Percentiles rank a stretch among this genome's conserved stretches.
These are phyloP conservation scores for Penicillium roqueforti DNA, from an alignment of 495 filamentous ascomycete species.

Conservation along the genomic window DNA sequence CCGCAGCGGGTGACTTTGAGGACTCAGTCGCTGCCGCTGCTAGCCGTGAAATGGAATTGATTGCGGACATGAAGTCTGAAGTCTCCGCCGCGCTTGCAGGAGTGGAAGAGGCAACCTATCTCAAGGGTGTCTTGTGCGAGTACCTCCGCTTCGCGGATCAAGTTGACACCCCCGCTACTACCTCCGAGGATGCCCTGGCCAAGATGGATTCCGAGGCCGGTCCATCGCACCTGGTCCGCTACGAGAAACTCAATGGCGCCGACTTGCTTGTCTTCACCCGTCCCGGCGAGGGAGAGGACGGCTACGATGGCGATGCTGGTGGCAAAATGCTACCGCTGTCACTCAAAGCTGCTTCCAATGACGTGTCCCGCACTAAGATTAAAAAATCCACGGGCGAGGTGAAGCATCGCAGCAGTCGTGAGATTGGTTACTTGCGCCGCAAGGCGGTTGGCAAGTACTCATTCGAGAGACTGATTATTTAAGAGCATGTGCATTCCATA, in stretches of 20 bases:
- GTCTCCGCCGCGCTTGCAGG: slow-evolving; percentile 73
- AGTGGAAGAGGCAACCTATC: slow-evolving; percentile 65
- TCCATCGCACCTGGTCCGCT: slow-evolving; percentile 27
- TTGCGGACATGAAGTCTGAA: slow-evolving; percentile 65
- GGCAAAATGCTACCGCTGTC: slow-evolving; percentile 60
- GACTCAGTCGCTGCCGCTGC: slow-evolving; percentile 48
- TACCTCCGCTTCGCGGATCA: slow-evolving; percentile 62
- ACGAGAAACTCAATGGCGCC: slow-evolving; percentile 44
- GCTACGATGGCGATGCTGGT: slow-evolving; percentile 30
- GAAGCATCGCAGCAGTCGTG: slow-evolving; percentile 57
- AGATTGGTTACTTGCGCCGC: slow-evolving; percentile 68
- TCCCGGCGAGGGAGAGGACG: slow-evolving; percentile 32
- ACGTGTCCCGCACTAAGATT: slow-evolving; percentile 49
- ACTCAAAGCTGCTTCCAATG: slow-evolving; percentile 60
- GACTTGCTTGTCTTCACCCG: slow-evolving; percentile 37
- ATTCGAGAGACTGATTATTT: slow-evolving; percentile 65
- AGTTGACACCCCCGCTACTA: slow-evolving; percentile 19
- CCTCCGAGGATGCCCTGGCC: slow-evolving; percentile 9
- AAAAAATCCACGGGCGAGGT: slow-evolving; percentile 52
- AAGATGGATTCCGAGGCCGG: slow-evolving; percentile 10
- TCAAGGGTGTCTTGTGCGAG: slow-evolving; percentile 65
- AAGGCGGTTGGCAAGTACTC: slow-evolving; percentile 73
- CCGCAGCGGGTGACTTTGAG: slow-evolving; percentile 18
- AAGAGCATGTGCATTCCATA: slow-evolving; percentile 18
- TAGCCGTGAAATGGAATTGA: slow-evolving; percentile 54